Conservation (phyloP, 2,329 filamentous ascomycete genomes). For the Pseudogymnoascus sp. region DNA sequence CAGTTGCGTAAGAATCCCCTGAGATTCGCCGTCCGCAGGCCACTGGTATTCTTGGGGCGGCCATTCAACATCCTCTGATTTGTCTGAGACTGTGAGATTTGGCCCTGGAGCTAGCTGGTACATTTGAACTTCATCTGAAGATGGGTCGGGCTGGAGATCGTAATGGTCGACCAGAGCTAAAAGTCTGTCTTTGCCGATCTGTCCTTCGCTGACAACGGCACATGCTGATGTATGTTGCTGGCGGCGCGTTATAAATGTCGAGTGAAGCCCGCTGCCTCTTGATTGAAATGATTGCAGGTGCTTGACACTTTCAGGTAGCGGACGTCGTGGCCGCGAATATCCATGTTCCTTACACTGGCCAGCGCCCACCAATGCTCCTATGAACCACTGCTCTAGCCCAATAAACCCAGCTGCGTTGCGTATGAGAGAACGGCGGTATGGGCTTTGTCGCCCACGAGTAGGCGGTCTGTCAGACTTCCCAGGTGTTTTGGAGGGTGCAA, state of each 20-base stretch:
- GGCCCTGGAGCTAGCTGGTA: constrained; percentile 47
- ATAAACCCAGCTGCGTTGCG: neutral
- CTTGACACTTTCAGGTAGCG: neutral
- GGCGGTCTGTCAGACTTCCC: constrained; percentile 12
- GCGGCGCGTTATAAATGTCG: neutral
- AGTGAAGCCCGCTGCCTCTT: neutral
- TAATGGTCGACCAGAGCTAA: constrained; percentile 47
- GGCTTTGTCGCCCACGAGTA: constrained; percentile 13
- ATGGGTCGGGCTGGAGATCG: constrained; percentile 41
- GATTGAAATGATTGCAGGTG: constrained; percentile 4
- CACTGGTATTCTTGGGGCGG: constrained; percentile 24
- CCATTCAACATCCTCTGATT: constrained; percentile 37
- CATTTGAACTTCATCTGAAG: constrained; percentile 29
- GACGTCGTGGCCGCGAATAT: neutral
- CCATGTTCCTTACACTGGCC: constrained; percentile 19
- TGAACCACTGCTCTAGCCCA: constrained; percentile 29
- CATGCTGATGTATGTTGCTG: constrained; percentile 7
- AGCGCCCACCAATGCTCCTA: constrained; percentile 25
- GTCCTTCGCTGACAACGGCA: neutral
- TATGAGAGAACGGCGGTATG: neutral
- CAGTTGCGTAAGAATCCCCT: constrained; percentile 17
- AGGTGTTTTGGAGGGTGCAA: constrained; percentile 22
- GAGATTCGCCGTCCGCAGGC: constrained; percentile 23
- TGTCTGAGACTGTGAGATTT: constrained; percentile 43
- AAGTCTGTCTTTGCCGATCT: constrained; percentile 36